phyloP scores from a whole-genome alignment of 768 basidiomycete species.

The Suillus paluster region DNA sequence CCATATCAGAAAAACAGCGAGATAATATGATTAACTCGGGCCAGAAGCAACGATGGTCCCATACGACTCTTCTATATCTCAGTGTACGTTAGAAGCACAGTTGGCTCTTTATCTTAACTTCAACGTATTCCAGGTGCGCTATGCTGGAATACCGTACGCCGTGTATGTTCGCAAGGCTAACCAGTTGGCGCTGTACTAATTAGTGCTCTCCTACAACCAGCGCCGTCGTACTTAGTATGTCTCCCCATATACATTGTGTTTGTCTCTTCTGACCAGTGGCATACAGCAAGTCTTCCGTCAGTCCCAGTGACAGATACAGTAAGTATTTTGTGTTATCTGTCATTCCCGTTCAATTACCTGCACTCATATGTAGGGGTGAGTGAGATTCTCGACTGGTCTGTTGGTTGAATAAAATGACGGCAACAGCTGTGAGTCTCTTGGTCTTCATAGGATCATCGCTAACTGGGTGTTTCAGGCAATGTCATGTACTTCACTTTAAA shows the following conservation, averaged over 20 bases:
- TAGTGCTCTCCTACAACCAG: neutral
- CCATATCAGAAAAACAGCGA: neutral
- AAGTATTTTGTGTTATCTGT: neutral
- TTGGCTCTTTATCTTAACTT: neutral
- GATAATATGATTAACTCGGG: neutral
- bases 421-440: neutral
- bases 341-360: neutral
- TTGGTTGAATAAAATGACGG: neutral
- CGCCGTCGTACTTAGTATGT: neutral
- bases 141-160: neutral
- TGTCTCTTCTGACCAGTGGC: neutral
- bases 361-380: neutral
- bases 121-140: neutral
- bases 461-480: neutral
- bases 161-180: neutral
- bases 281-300: neutral
- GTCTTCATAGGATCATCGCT: neutral
- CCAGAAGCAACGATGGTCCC: neutral
- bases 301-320: neutral
- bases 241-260: neutral
- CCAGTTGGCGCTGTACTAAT: neutral
- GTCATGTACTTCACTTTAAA: neutral
- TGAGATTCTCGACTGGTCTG: neutral
- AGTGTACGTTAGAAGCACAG: neutral
- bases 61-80: neutral